phyloP scores from a whole-genome alignment of 257 asterid genomes.

The Primulina eburnea region DNA sequence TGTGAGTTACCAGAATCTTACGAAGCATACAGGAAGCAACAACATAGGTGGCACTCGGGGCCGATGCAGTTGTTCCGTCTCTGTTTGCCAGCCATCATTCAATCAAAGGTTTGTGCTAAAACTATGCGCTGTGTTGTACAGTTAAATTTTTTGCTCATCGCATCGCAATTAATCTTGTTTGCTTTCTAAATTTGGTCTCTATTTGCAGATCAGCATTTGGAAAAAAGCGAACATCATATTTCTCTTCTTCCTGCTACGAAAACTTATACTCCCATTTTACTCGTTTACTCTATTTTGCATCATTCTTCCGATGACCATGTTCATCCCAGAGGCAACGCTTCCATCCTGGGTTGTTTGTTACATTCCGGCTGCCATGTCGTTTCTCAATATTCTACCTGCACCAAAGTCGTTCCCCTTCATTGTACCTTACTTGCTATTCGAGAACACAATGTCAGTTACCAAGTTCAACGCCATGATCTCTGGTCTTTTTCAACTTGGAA shows the following conservation, averaged over 20 bases:
- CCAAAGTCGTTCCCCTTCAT: slow-evolving; percentile 27
- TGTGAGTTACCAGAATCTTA: slow-evolving; percentile 25
- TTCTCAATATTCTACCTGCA: slow-evolving; percentile 20
- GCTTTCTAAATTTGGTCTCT: background rate
- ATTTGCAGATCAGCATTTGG: slow-evolving; percentile 24
- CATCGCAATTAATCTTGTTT: background rate
- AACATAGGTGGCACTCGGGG: slow-evolving; percentile 27
- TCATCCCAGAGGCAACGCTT: slow-evolving; percentile 22
- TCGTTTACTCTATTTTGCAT: slow-evolving; percentile 24
- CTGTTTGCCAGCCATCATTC: slow-evolving; percentile 18
- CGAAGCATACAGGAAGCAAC: slow-evolving; percentile 27
- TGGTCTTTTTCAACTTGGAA: slow-evolving; percentile 25
- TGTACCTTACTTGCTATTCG: slow-evolving; percentile 24
- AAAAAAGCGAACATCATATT: slow-evolving; percentile 23
- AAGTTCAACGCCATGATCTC: slow-evolving; percentile 28
- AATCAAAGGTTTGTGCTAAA: slow-evolving; percentile 17
- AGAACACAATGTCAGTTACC: slow-evolving; percentile 24
- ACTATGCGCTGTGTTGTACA: background rate
- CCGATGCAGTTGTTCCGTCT: slow-evolving; percentile 27
- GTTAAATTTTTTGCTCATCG: background rate
- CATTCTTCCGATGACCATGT: slow-evolving; percentile 26
- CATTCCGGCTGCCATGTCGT: slow-evolving; percentile 22
- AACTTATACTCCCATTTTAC: slow-evolving; percentile 21
- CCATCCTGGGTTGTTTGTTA: slow-evolving; percentile 25
- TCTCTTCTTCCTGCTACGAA: slow-evolving; percentile 24